Evolutionary conservation across 1,284 basidiomycete genomes (phyloP), one percentile per base, ranked within the genome.

Genomic region (Naganishia liquefaciens): DNA sequence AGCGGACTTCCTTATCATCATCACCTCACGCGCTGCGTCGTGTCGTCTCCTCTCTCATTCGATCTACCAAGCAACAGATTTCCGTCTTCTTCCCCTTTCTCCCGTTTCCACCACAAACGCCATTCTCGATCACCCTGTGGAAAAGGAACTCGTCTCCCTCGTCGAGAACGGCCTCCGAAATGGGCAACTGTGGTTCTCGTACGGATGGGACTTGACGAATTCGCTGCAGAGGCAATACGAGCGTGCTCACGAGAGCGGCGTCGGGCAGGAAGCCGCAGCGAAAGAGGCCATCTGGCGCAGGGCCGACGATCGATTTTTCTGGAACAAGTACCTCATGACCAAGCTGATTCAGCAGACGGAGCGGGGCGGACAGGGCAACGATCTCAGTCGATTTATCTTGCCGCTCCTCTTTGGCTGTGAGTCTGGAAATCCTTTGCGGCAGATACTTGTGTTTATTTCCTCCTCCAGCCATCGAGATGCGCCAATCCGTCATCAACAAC

Each of bases 221-320:
- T 84, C 89, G 63, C 79, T 98, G 70, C 94, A 99, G 82, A 84
- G 85, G 54, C 94, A 98, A 77, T 87, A 63, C 37, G 85, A 83
- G 78, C 85, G 28, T 81, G 88, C 69, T 93, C 86, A 88, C 69
- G 70, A 88, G 90, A 76, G 83, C 84, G 73, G 68, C 42, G 5
- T 44, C 5, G 17, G 39, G 47, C 58, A 62, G 6, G 64, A 62
- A 21, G 42, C 37, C 3, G 17, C 55, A 2, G 44, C 42, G 27
- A 53, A 39, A 25, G 61, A 54, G 25, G 76, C 76, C 2, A 68
- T 68, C 21, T 70, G 66, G 70, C 71, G 73, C 49, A 73, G 93
- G 85, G 88, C 89, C 37, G 95, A 99, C 72, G 92, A 96, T 73
- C 85, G 95, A 69, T 99, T 99, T 82, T 99, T 98, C 81, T 99